phyloP scores from a whole-genome alignment of 2,329 filamentous ascomycete species.

The Diaporthe capsici region DNA sequence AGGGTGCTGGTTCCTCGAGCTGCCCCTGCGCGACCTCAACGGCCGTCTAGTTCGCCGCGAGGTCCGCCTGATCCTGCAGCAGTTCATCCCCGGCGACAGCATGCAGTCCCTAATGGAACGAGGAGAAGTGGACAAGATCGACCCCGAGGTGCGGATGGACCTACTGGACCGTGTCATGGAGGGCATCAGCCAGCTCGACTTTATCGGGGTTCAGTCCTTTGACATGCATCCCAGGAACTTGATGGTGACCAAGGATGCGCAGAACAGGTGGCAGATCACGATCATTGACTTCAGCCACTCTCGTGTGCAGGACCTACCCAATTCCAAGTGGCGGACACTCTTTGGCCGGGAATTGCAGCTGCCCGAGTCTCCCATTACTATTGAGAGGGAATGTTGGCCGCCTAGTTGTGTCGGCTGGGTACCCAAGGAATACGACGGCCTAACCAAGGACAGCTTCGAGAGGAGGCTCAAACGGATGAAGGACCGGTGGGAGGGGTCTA shows the following conservation, averaged over 20 bases:
- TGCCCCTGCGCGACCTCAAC: background rate
- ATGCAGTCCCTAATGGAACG: background rate
- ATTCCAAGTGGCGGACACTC: background rate
- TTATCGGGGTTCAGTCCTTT: background rate
- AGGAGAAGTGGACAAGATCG: background rate
- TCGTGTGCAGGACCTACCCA: background rate
- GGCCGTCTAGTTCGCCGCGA: background rate
- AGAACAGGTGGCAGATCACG: background rate
- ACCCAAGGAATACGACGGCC: background rate
- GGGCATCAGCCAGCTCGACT: background rate
- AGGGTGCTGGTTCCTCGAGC: background rate
- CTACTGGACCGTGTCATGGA: background rate
- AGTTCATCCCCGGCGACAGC: background rate
- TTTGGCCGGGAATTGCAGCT: background rate
- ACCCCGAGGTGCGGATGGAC: background rate
- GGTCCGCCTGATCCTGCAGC: slow-evolving; percentile 9
- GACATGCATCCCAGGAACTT: background rate
- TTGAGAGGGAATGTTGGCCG: background rate
- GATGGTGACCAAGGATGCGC: background rate
- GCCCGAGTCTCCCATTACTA: background rate
- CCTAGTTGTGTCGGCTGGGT: background rate
- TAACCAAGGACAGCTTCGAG: background rate
- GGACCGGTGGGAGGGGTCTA: background rate
- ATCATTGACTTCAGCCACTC: slow-evolving; percentile 7
- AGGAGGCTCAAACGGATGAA: background rate